Evolutionary conservation across 202 grass and related monocot genomes (phyloP), one percentile per base, ranked within the genome.

Genomic region (Schoenoplectus triqueter): DNA sequence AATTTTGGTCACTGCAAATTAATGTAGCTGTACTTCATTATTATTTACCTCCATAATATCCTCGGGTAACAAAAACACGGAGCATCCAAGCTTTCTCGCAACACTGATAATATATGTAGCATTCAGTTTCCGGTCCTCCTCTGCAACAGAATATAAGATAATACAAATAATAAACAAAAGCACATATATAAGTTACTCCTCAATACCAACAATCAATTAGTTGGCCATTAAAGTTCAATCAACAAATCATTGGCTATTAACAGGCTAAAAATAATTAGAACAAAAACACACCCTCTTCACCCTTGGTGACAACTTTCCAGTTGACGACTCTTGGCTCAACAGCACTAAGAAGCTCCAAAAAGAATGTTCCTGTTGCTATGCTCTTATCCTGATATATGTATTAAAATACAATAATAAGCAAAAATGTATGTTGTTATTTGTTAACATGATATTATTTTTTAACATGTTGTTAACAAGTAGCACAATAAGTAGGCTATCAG

Each of bases 21-120:
- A 67, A 59, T 75, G 39, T 44, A 88, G 68, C 51, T 62, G 9
- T 42, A 14, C 18, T 80, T 41, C 10, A 6, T 63, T 31, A 1
- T 46, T 49, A 56, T 44, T 31, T 95, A 99, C 96, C 96, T 99
- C 96, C 63, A 94, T 92, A 14, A 99, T 99, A 84, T 99, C 96
- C 90, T 99, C 96, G 20, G 96, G 93, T 66, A 99, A 87, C 44
- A 99, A 82, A 92, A 99, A 99, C 74, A 99, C 89, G 77, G 93
- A 92, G 85, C 96, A 99, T 76, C 96, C 96, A 66, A 99, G 82
- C 65, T 99, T 99, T 87, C 96, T 94, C 41, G 96, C 93, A 84
- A 99, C 86, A 85, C 91, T 99, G 84, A 99, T 99, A 69, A 95
- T 92, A 86, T 98, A 98, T 4, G 90, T 95, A 83, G 95, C 93